phyloP scores from a whole-genome alignment of 1,284 basidiomycete species.

The Cystobasidiaceae sp. region DNA sequence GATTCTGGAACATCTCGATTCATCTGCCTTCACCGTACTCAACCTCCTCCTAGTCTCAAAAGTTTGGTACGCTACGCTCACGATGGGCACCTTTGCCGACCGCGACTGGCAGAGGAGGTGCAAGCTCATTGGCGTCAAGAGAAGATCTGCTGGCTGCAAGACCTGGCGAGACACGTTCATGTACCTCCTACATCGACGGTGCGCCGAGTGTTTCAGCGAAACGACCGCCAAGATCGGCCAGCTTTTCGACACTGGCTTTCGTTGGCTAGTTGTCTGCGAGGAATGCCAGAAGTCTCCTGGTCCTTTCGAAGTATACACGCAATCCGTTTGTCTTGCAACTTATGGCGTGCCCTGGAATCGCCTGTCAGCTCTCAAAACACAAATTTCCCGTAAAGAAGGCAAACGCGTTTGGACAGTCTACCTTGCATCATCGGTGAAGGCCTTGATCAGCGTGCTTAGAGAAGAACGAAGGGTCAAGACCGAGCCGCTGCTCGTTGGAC shows the following conservation, averaged over 20 bases:
- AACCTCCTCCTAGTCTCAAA: not conserved
- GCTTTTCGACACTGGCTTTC: not conserved
- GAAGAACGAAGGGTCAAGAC: too few species aligned
- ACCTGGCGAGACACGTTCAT: not conserved
- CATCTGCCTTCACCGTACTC: not conserved
- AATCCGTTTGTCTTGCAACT: too few species aligned
- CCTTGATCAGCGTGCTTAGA: too few species aligned
- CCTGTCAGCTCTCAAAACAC: too few species aligned
- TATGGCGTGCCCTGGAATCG: too few species aligned
- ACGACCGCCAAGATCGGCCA: not conserved
- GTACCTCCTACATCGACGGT: not conserved
- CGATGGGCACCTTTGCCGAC: not conserved
- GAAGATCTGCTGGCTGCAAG: not conserved
- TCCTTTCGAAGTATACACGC: too few species aligned
- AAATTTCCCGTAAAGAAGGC: too few species aligned
- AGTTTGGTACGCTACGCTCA: not conserved
- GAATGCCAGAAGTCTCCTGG: too few species aligned
- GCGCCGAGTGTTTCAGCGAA: not conserved
- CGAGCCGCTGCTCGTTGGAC: too few species aligned
- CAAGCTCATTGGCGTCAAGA: not conserved
- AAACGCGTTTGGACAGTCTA: too few species aligned
- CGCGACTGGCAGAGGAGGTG: slow-evolving; percentile 1
- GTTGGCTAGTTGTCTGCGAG: not conserved
- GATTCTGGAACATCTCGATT: not conserved
- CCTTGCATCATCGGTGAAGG: too few species aligned